Evolutionary conservation across 1,284 basidiomycete species (phyloP), one percentile per base, ranked within the genome.

Genomic region (Cryptococcus neoformans): DNA sequence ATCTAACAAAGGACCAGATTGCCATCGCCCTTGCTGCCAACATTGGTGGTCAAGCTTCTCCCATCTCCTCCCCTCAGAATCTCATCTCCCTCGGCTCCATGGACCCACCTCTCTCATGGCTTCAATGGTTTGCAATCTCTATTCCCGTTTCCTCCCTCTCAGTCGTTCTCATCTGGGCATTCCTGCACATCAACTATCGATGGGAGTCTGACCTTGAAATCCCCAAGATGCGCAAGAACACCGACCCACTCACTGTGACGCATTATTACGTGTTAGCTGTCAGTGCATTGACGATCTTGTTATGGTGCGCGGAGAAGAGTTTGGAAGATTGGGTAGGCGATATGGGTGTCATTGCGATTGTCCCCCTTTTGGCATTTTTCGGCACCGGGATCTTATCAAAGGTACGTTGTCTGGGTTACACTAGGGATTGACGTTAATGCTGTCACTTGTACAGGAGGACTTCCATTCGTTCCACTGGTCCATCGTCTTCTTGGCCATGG

Each of bases 11-110:
- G 17, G 17, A 14, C 8, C 67, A 92, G 90, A 84, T 99, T 63
- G 94, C 90, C 8, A 99, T 99, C 60, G 96, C 96, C 1, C 83
- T 99, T 4, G 93, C 95, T 0, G 92, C 94, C 38, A 99, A 99
- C 76, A 95, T 99, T 59, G 96, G 96, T n/a, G 93, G 93, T 0
- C 92, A 95, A 78, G 90, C 87, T 54, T 97, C 92, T 1, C 93
- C 92, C 4, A 81, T 81, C 62, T 96, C 94, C 0, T 96, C 93
- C 0, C 95, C 96, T 0, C 96, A 99, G 77, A 99, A 99, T 75
- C 83, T 98, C 35, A 98, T 99, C 65, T 94, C 95, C 2, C 80
- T 98, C 10, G 81, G 84, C 49, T 85, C 83, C 37, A 98, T 99
- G 95, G 85, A 91, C 51, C 87, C 89, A 3, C 84, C 84, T 4